Evolutionary conservation across 371 early-diverging fungal species (phyloP), one percentile per base, ranked within the genome.

Genomic region (Lichtheimia ramosa): DNA sequence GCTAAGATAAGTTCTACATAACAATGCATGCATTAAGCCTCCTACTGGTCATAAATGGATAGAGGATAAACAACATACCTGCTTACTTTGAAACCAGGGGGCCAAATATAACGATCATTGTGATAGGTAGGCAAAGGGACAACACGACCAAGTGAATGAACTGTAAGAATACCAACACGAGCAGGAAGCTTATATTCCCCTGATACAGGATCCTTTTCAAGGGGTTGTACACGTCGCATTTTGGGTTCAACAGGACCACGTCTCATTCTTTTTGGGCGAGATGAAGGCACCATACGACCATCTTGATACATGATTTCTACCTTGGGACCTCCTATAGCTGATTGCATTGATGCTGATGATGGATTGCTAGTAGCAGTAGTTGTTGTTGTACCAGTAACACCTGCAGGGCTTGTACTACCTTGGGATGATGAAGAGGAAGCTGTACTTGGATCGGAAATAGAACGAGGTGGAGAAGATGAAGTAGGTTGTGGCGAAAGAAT

Each of bases 51-150:
- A 18, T 20, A 10, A 3, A 15, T 43, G 16, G 28, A 25, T 10
- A 15, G 15, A 8, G n/a, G n/a, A n/a, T n/a, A n/a, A n/a, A n/a
- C n/a, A n/a, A 34, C 34, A 40, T 72, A 77, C 76, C 82, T 68
- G 71, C 75, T 77, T 5, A 83, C 77, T 54, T 69, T 84, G 69
- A 89, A 96, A 5, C 96, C 96, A 21, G 92, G 87, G 15, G 96
- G 92, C 85, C 87, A 96, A 40, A 96, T 93, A 59, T 96, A 95
- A 6, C 94, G 87, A 55, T 92, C 89, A 55, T 88, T 92, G 60
- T 96, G 95, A 69, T 89, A 96, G 2, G 84, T 77, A 21, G 89
- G 85, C 6, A 89, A 82, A 40, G 90, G 91, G 3, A 91, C 85
- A 2, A 96, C 83, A 21, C 68, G 74, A 5, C 96, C 96, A 12